These are phyloP conservation scores for Globisporangium yorkense DNA, from an alignment of 352 stramenopile species.

Conservation along the genomic window DNA sequence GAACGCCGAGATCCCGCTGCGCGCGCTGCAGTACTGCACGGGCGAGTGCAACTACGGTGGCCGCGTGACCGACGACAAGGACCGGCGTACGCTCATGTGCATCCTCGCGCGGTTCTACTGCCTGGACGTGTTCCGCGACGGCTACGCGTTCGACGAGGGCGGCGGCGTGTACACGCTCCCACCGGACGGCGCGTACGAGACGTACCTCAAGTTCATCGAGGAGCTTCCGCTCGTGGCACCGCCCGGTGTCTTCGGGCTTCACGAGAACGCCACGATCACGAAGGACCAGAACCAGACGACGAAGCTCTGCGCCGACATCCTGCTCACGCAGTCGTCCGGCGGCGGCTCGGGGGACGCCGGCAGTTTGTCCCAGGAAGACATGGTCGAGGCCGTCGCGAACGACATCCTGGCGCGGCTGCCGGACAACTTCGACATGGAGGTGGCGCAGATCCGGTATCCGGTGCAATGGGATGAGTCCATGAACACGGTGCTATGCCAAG, in stretches of 20 bases:
- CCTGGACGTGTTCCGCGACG: conserved; percentile 49
- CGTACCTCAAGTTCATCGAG: conserved; percentile 84
- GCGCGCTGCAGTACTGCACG: conserved; percentile 75
- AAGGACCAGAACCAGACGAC: conserved; percentile 93
- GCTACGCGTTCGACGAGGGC: conserved; percentile 61
- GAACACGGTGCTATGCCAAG: conserved; percentile 93
- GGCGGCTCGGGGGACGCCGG: conserved; percentile 49
- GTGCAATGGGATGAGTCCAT: conserved; percentile 91
- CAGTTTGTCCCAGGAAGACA: conserved; percentile 82
- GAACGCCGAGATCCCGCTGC: conserved; percentile 80
- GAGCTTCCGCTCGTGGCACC: conserved; percentile 79
- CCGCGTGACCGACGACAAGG: conserved; percentile 84
- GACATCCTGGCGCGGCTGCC: conserved; percentile 87
- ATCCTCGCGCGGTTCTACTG: conserved; percentile 75
- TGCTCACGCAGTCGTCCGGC: conserved; percentile 84
- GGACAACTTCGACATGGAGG: conserved; percentile 91
- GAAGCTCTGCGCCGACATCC: conserved; percentile 90
- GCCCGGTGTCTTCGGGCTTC: conserved; percentile 90
- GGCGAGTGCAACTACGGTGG: conserved; percentile 85
- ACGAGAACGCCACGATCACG: conserved; percentile 94
- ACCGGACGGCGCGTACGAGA: conserved; percentile 63
- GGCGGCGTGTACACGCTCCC: conserved; percentile 67
- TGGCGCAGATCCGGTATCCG: conserved; percentile 88
- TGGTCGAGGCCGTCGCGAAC: conserved; percentile 81
- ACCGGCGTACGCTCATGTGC: conserved; percentile 68